A percentile compares a stretch with the other conserved stretches of the same genome.
Conservation (phyloP, 2,329 filamentous ascomycete species). For the Ciborinia camelliae region DNA sequence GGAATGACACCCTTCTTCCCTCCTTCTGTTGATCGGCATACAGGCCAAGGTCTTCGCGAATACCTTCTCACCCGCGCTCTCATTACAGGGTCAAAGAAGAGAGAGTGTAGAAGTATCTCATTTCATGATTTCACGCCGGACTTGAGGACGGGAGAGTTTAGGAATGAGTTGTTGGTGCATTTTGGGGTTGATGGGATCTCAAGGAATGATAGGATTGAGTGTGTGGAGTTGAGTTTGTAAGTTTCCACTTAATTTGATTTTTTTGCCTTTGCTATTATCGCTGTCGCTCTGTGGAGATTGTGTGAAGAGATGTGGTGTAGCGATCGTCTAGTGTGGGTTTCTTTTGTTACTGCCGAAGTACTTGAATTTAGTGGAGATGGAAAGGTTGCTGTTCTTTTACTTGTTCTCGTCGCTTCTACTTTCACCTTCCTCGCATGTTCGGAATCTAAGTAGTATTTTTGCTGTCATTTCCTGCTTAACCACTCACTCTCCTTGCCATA, state of each 20-base stretch:
- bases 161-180: constrained; percentile 28
- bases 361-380: background rate
- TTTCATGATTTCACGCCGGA: constrained; percentile 34
- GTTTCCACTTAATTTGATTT: constrained; percentile 8
- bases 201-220: constrained; percentile 23
- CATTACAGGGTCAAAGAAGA: constrained; percentile 24
- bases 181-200: constrained; percentile 19
- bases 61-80: constrained; percentile 29
- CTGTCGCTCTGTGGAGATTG: background rate
- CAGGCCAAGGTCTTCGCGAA: constrained; percentile 32
- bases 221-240: constrained; percentile 34
- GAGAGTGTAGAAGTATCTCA: constrained; percentile 28
- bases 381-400: background rate
- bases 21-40: constrained; percentile 26
- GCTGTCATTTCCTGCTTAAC: background rate
- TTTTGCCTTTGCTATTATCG: background rate
- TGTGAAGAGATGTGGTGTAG: background rate
- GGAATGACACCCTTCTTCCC: background rate
- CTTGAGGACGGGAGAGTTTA: constrained; percentile 21
- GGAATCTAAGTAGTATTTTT: background rate
- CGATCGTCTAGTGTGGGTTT: background rate
- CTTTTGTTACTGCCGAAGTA: background rate
- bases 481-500: background rate
- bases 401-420: background rate
- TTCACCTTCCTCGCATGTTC: background rate